Base-by-base conservation (phyloP, 495 filamentous ascomycete genomes). In the Aspergillus cavernicola region DNA sequence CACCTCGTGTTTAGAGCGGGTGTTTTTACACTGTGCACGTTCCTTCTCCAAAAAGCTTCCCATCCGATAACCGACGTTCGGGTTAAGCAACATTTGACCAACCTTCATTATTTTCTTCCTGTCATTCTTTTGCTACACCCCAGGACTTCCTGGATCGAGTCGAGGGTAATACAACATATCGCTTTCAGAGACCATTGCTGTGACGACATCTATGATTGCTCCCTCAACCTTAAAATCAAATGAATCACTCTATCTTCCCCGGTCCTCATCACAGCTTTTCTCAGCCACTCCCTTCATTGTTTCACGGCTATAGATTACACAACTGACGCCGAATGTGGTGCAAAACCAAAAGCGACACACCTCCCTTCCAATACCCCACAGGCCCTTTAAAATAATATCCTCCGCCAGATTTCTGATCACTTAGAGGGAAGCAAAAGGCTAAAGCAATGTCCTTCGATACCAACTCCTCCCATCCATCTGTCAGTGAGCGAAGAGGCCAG, bases 401-500 rank as follows among this genome's bases (percentile, higher is more conserved):
- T 33, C 22, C 33, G 33, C 37, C 13, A 23, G n/a, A 31, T 7
- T 44, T 18, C 18, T 36, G 19, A 19, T 43, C 35, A 40, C 19
- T 16, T 19, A 10, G 19, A 32, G 41, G 18, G 44, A 13, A 48
- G 39, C 36, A 26, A 37, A 23, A 11, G 36, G 19, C 20, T 8
- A 39, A 37, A 52, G 56, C 33, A 24, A 59, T 61, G 63, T 51
- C 53, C 31, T 39, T 65, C 49, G 56, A 63, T 33, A 47, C 47
- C 18, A 57, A 57, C 22, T 32, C 50, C 9, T 23, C 60, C 41
- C 56, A 45, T 33, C 58, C 67, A 12, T 70, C 69, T 19, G 61
- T 74, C 49, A 64, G 65, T 51, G 70, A 73, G 50, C 71, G 70
- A 29, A 63, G 71, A 65, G 71, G 71, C 8, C 71, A 67, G 38